phyloP scores from a whole-genome alignment of 108 stramenopile species.

The Skeletonema costatum region DNA sequence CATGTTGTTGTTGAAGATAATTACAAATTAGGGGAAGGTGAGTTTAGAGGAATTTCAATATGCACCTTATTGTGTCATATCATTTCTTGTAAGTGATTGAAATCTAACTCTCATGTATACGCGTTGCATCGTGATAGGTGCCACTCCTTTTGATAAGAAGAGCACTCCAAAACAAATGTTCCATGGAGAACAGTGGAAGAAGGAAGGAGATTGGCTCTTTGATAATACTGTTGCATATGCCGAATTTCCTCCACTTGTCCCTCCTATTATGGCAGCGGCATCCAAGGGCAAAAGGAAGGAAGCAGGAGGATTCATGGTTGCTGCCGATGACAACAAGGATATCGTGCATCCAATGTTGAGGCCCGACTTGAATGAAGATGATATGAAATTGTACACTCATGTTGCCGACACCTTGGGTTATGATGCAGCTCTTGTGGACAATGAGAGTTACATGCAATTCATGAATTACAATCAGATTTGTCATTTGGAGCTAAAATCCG shows the following conservation, averaged over 20 bases:
- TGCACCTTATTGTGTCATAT: too few species aligned
- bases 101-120: too few species aligned
- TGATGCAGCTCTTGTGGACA: slow-evolving; percentile 5
- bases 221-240: neutral
- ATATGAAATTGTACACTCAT: slow-evolving; percentile 9
- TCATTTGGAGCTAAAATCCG: slow-evolving; percentile 20
- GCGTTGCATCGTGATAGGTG: neutral
- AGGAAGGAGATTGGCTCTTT: slow-evolving; percentile 4
- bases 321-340: neutral
- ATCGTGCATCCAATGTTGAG: slow-evolving; percentile 25
- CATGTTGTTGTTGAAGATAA: slow-evolving; percentile 45
- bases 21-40: slow-evolving; percentile 30
- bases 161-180: slow-evolving; percentile 25
- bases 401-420: slow-evolving; percentile 10
- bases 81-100: too few species aligned
- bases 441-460: slow-evolving; percentile 22
- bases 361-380: slow-evolving; percentile 7
- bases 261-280: slow-evolving; percentile 15
- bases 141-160: neutral
- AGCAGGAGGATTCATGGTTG: slow-evolving; percentile 14
- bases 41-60: too few species aligned
- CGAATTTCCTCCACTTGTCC: slow-evolving; percentile 30
- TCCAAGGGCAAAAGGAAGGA: neutral
- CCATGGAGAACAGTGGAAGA: neutral
- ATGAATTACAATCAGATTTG: slow-evolving; percentile 41